Conservation (phyloP, 1,284 basidiomycete genomes). For the Leccinum subfulvum region DNA sequence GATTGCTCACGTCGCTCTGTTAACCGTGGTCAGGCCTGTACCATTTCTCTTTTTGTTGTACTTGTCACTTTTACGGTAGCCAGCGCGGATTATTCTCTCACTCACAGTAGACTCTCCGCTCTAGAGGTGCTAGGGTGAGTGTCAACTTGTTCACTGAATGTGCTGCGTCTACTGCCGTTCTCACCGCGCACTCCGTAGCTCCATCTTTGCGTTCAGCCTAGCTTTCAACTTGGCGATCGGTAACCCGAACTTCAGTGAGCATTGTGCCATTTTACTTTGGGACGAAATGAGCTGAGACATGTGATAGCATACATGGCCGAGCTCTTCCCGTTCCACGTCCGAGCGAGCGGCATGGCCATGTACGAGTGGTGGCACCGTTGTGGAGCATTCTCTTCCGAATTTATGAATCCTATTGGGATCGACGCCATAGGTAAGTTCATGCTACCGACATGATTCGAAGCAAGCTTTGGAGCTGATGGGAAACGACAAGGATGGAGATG, state of each 20-base stretch:
- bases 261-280: neutral
- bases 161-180: neutral
- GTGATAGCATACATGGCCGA: neutral
- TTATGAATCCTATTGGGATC: neutral
- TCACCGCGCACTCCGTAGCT: neutral
- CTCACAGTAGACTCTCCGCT: neutral
- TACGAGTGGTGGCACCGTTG: neutral
- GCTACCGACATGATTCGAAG: neutral
- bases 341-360: neutral
- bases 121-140: neutral
- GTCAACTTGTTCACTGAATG: neutral
- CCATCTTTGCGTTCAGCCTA: neutral
- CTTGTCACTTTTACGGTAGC: neutral
- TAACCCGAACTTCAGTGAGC: neutral
- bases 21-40: neutral
- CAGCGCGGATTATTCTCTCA: neutral
- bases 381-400: neutral
- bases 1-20: neutral
- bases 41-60: neutral
- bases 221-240: neutral
- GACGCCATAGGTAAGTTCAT: neutral
- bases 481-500: neutral
- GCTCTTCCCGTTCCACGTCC: neutral
- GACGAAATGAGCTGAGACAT: neutral
- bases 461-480: neutral